Evolutionary conservation across 225 moss, liverwort and hornwort genomes (phyloP).

Genomic region (Thuidium tamariscinum): DNA sequence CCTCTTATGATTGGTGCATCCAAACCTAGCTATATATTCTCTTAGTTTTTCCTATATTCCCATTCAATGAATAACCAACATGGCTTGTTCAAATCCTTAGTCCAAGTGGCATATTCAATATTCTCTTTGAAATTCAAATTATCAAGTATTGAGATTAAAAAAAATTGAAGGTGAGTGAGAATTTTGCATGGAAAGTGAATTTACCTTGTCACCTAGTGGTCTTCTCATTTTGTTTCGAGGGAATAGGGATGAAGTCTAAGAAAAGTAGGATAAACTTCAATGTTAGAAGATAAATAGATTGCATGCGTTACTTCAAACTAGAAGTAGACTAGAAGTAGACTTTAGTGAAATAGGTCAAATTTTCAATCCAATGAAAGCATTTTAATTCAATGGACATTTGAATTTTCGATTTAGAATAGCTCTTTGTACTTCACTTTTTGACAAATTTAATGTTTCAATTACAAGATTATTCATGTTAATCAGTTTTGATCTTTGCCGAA

Average conservation of each 20-base stretch:
- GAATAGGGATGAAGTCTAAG: background rate
- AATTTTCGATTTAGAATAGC: background rate
- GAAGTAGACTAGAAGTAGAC: background rate
- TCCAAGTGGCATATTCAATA: background rate
- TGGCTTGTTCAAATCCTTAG: background rate
- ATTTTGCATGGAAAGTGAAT: no score
- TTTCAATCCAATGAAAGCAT: no score
- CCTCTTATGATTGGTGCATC: background rate
- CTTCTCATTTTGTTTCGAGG: background rate
- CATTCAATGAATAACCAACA: background rate
- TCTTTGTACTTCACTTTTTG: background rate
- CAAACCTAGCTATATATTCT: background rate
- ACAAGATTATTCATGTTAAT: background rate
- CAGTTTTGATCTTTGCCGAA: background rate
- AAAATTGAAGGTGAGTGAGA: no score
- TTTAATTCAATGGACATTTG: background rate
- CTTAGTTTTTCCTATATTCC: background rate
- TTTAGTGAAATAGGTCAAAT: background rate
- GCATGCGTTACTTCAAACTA: accelerated
- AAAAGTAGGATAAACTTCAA: background rate
- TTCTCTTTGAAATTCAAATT: background rate
- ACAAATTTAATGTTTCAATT: background rate
- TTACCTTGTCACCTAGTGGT: no score
- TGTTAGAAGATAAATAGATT: background rate
- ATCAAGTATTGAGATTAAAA: no score